These are phyloP conservation scores for Globisporangium camurandrum DNA, from an alignment of 352 stramenopile genomes.

Conservation along the genomic window DNA sequence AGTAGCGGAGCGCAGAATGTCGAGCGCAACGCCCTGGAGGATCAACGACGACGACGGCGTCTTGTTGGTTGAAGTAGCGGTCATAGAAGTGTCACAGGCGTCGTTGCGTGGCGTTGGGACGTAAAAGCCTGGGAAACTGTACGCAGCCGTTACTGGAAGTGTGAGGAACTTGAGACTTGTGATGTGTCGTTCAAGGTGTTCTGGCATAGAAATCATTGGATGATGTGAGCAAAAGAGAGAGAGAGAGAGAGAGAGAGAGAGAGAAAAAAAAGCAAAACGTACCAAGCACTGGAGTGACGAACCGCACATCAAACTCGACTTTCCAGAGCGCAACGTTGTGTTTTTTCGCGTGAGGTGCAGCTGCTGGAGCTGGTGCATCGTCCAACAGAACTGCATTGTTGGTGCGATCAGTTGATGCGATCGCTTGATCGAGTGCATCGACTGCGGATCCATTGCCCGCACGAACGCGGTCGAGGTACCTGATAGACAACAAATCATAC, in stretches of 20 bases:
- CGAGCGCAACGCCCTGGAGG: conserved; percentile 42
- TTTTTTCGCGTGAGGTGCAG: conserved; percentile 1
- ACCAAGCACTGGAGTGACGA: conserved; percentile 45
- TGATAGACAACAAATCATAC: background rate
- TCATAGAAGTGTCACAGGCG: conserved; percentile 2
- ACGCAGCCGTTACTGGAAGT: conserved; percentile 16
- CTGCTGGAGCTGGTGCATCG: background rate
- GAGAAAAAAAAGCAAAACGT: conserved; percentile 7
- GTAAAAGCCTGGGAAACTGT: conserved; percentile 56
- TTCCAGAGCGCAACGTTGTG: conserved; percentile 49
- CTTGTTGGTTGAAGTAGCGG: background rate
- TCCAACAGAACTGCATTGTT: background rate
- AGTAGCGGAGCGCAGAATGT: too few relatives aligned
- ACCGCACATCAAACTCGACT: conserved; percentile 74
- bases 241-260: background rate
- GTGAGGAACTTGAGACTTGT: conserved; percentile 43
- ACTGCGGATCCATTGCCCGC: conserved; percentile 4
- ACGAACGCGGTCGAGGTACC: conserved; percentile 54
- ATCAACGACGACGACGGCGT: conserved; percentile 7
- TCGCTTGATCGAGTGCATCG: conserved; percentile 1
- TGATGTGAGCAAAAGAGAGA: too few relatives aligned
- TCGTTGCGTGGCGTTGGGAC: conserved; percentile 26
- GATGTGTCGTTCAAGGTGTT: conserved; percentile 33
- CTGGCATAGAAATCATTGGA: conserved; percentile 11
- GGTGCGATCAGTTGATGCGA: too few relatives aligned